These are phyloP conservation scores for Cylindrotheca closterium DNA, from an alignment of 108 stramenopile genomes.

Conservation along the genomic window DNA sequence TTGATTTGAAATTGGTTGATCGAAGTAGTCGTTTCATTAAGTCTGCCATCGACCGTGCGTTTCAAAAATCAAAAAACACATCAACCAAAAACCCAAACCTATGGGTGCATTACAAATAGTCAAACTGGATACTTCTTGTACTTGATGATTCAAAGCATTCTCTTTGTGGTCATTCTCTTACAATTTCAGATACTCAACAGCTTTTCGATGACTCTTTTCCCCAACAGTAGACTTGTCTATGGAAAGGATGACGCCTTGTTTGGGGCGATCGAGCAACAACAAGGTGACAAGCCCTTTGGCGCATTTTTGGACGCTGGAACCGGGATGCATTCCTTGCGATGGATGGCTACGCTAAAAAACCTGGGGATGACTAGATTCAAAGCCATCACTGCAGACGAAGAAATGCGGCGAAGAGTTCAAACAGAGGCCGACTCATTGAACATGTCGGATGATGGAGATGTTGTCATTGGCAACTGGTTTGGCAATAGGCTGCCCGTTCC, in stretches of 20 bases:
- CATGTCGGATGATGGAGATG: slow-evolving; percentile 49
- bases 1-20: too few relatives aligned
- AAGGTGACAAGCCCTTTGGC: slow-evolving; percentile 67
- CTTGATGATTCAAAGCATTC: too few relatives aligned
- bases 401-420: slow-evolving; percentile 67
- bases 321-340: slow-evolving; percentile 88
- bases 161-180: too few relatives aligned
- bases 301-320: slow-evolving; percentile 91
- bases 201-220: too few relatives aligned
- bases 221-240: slow-evolving; percentile 43
- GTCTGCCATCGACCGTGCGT: too few relatives aligned
- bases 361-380: slow-evolving; percentile 63
- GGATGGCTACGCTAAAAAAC: slow-evolving; percentile 78
- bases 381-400: slow-evolving; percentile 86
- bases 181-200: too few relatives aligned
- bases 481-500: slow-evolving; percentile 5
- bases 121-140: too few relatives aligned
- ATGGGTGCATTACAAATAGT: too few relatives aligned
- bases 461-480: slow-evolving; percentile 93
- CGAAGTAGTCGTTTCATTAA: too few relatives aligned
- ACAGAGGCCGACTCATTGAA: slow-evolving; percentile 59
- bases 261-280: slow-evolving; percentile 74
- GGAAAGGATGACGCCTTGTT: slow-evolving; percentile 77
- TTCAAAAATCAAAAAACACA: too few relatives aligned
- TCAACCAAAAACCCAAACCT: too few relatives aligned